Base-by-base conservation (phyloP, 805 yeast species). In the Ogataea paraovalis region DNA sequence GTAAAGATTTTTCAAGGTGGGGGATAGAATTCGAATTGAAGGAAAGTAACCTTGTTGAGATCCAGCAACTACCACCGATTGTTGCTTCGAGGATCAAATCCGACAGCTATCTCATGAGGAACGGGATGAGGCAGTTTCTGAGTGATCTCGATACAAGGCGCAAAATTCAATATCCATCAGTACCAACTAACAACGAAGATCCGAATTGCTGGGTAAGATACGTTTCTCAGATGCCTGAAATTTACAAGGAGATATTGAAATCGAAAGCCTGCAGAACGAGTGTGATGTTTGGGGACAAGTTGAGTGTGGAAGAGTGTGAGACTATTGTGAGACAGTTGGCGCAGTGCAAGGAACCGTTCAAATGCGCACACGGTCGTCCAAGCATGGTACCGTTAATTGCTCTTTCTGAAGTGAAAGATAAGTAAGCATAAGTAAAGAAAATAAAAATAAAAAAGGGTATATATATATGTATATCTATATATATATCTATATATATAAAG, bases 321-420 rank as follows among this genome's bases (percentile, higher is more conserved):
- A 39, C 59, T 0, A 55, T 87, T 20, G 55, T 87, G 0, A 30
- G 42, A 1, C 51, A 64, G 1, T 67, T 88, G 25, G 53, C 69
- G 0, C 20, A 45, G 3, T 87, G 96, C 57, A 56, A 65, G 13
- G 63, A 72, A 18, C 95, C 96, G 0, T 84, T 86, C 53, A 81
- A 76, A 46, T 89, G 96, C 69, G 96, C 96, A 0, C 96, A 88
- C 62, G 96, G 96, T 0, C 65, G 96, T 47, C 95, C 96, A 0
- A 77, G 89, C 0, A 61, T 84, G 12, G 74, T 80, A 1, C 90
- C 91, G 0, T 49, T 80, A 33, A 52, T 54, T 32, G 44, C 41
- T 36, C 30, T 53, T 32, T 25, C 19, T 14, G 40, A 41, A 23
- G 23, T 39, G 25, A 20, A 30, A 6, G 21, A 41, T 6, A 18